phyloP scores from a whole-genome alignment of 192 early-diverging fungal species.

The Nowakowskiella sp. region DNA sequence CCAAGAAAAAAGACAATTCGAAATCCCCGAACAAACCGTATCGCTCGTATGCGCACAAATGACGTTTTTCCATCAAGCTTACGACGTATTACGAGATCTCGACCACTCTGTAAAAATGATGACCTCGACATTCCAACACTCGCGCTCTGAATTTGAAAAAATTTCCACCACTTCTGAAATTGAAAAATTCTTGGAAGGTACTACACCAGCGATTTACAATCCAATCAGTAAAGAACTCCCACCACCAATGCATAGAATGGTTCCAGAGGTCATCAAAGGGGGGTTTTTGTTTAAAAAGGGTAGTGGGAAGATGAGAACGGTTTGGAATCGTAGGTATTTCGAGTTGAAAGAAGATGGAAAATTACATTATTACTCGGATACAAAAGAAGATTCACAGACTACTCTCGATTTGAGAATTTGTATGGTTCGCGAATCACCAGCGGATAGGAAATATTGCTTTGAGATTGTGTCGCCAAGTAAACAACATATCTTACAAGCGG shows the following conservation, averaged over 20 bases:
- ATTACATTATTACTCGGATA: background rate
- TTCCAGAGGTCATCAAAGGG: slow-evolving; percentile 43
- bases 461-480: slow-evolving; percentile 53
- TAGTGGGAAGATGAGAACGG: slow-evolving; percentile 61
- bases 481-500: slow-evolving; percentile 57
- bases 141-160: background rate
- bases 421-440: slow-evolving; percentile 19
- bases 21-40: slow-evolving; percentile 56
- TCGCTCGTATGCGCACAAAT: slow-evolving; percentile 77
- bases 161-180: background rate
- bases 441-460: slow-evolving; percentile 60
- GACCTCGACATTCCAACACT: slow-evolving; percentile 32
- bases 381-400: slow-evolving; percentile 21
- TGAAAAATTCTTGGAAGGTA: background rate
- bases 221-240: slow-evolving; percentile 1
- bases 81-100: slow-evolving; percentile 66
- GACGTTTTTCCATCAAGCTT: slow-evolving; percentile 75
- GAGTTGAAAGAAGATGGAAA: slow-evolving; percentile 12
- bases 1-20: slow-evolving; percentile 65
- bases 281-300: slow-evolving; percentile 78
- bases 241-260: background rate
- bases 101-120: slow-evolving; percentile 76
- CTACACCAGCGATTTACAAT: slow-evolving; percentile 1
- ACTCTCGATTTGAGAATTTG: slow-evolving; percentile 21
- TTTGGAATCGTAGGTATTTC: slow-evolving; percentile 75